A percentile compares a stretch with the other conserved stretches of the same genome.
phyloP scores from a whole-genome alignment of 176 grass and related monocot species.

The Phoenix dactylifera region DNA sequence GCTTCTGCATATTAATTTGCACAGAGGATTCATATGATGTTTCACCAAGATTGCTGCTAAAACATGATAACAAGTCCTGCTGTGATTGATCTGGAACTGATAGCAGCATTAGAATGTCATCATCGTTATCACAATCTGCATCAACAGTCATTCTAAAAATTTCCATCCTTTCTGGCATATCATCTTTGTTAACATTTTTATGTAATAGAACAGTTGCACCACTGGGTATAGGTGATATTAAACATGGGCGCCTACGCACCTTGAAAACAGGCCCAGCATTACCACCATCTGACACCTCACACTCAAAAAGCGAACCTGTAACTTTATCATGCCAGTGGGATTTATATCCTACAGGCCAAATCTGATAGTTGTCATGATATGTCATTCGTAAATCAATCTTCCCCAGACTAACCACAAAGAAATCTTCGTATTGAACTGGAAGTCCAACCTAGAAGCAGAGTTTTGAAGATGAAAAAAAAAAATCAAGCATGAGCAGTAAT shows the following conservation, averaged over 20 bases:
- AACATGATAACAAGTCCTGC: conserved; percentile 46
- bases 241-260: conserved; percentile 76
- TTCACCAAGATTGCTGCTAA: conserved; percentile 34
- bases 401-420: conserved; percentile 71
- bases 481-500: too few relatives aligned
- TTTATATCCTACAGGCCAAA: conserved; percentile 85
- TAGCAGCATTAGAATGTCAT: conserved; percentile 60
- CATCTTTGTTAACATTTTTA: conserved; percentile 43
- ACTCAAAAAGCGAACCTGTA: conserved; percentile 96
- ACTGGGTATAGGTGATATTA: conserved; percentile 49
- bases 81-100: conserved; percentile 38
- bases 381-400: conserved; percentile 59
- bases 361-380: conserved; percentile 68
- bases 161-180: conserved; percentile 58
- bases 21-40: conserved; percentile 21
- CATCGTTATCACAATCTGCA: conserved; percentile 42
- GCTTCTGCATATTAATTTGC: conserved; percentile 22
- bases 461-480: too few relatives aligned
- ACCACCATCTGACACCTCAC: conserved; percentile 71
- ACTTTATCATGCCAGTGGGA: conserved; percentile 92
- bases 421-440: conserved; percentile 83
- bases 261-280: conserved; percentile 72
- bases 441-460: conserved; percentile 51
- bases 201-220: conserved; percentile 59
- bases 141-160: conserved; percentile 36